Conservation (phyloP, 2,329 filamentous ascomycete genomes). For the Blastomyces gilchristii region DNA sequence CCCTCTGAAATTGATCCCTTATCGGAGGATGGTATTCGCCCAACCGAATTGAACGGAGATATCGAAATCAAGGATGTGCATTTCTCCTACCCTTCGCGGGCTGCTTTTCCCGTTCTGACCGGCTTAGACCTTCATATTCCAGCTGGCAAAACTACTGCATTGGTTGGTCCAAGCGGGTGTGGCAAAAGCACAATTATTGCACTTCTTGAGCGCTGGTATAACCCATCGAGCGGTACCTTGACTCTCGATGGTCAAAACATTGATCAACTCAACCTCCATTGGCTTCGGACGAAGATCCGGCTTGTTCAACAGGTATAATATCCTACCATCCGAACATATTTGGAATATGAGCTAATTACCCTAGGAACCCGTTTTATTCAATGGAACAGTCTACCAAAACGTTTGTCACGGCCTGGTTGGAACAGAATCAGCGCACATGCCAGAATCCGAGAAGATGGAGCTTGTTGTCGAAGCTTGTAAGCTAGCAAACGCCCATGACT, state of each 20-base stretch:
- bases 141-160: constrained; percentile 43
- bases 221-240: constrained; percentile 42
- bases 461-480: constrained; percentile 63
- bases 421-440: constrained; percentile 55
- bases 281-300: constrained; percentile 38
- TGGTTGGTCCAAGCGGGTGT: constrained; percentile 50
- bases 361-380: constrained; percentile 75
- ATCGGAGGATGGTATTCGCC: constrained; percentile 17
- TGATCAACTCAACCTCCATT: constrained; percentile 39
- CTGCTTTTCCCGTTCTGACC: constrained; percentile 34
- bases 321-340: background rate
- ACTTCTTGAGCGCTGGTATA: constrained; percentile 49
- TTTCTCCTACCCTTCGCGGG: constrained; percentile 40
- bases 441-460: constrained; percentile 52
- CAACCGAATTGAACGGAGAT: constrained; percentile 21
- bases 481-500: constrained; percentile 82
- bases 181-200: constrained; percentile 50
- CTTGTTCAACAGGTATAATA: constrained; percentile 34
- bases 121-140: constrained; percentile 37
- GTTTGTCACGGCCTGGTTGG: constrained; percentile 73
- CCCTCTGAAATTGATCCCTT: constrained; percentile 32
- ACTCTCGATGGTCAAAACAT: constrained; percentile 42
- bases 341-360: constrained; percentile 22
- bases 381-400: constrained; percentile 69
- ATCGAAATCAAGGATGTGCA: constrained; percentile 36